phyloP scores from a whole-genome alignment of 345 rosid genomes.

The Limnanthes douglasii region DNA sequence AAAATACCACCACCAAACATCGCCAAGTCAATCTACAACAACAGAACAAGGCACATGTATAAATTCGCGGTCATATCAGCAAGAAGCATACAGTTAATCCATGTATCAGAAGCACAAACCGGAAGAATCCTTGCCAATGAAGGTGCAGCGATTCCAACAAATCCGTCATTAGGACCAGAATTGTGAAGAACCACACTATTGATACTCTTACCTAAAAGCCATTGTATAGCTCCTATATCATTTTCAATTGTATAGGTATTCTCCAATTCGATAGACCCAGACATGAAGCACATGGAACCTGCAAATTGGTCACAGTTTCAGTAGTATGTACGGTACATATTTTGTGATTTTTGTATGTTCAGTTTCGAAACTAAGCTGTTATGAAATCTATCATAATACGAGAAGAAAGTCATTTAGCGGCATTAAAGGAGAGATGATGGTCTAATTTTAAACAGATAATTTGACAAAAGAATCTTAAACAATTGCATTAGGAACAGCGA shows the following conservation, averaged over 20 bases:
- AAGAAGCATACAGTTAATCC: too few relatives aligned
- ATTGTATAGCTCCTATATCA: slow-evolving; percentile 81
- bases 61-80: too few relatives aligned
- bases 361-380: too few relatives aligned
- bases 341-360: too few relatives aligned
- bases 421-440: background rate
- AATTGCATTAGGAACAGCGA: too few relatives aligned
- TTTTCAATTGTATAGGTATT: slow-evolving; percentile 76
- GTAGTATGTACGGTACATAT: too few relatives aligned
- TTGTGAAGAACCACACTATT: slow-evolving; percentile 62
- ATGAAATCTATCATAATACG: too few relatives aligned
- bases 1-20: slow-evolving; percentile 88
- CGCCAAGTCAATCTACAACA: slow-evolving; percentile 66
- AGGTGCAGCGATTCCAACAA: slow-evolving; percentile 92
- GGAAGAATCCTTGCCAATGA: slow-evolving; percentile 94
- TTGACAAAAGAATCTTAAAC: too few relatives aligned
- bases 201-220: slow-evolving; percentile 86
- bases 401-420: background rate
- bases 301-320: too few relatives aligned
- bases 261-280: slow-evolving; percentile 86
- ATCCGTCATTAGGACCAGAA: slow-evolving; percentile 60
- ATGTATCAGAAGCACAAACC: slow-evolving; percentile 51
- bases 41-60: slow-evolving; percentile 1
- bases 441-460: background rate
- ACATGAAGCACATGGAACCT: slow-evolving; percentile 98